Base-by-base conservation (phyloP, 2,329 filamentous ascomycete species). In the Microcera coccophila region DNA sequence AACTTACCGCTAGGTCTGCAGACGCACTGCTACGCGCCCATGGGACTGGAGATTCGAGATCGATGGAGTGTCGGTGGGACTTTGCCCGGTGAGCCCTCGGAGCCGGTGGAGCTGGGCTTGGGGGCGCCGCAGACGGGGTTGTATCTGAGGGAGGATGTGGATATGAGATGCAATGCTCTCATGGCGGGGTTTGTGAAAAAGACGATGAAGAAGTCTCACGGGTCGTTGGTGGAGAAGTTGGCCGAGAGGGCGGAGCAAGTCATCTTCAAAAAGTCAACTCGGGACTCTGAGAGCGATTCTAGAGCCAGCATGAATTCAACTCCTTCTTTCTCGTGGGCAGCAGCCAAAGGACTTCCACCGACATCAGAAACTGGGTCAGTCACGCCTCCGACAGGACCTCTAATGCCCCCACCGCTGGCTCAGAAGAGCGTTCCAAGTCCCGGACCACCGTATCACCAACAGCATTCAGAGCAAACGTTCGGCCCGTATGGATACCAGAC, bases 121-220 rank as follows among this genome's bases (percentile, higher is more conserved):
- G 76, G 76, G 12, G 79, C 75, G 0, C 87, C 88, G 0, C 65
- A 74, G 17, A 70, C 79, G 31, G 89, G 88, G 0, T 69, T 95
- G 11, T 94, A 90, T 60, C 70, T 95, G 32, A 76, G 85, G n/a
- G 89, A 95, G 70, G 89, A 95, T 52, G 83, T 93, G 37, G 84
- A 89, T 49, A 52, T 95, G 73, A 78, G 78, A 44, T 94, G 88
- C 69, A 91, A 90, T 57, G 70, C 89, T 44, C 70, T 93, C 49
- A 78, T 93, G 70, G 75, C 82, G 0, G 68, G 70, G 7, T 94
- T 94, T 58, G 85, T 95, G 45, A 90, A 87, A 72, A 86, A 82
- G 67, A 93, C 87, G 12, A 74, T 94, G 35, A 86, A 86, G 57
- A 87, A 85, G 58, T 79, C 86, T 0, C 88, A 94, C 57, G 75